A percentile compares a stretch with the other conserved stretches of the same genome.
phyloP scores from a whole-genome alignment of 345 rosid species.

The Hirschfeldia incana region DNA sequence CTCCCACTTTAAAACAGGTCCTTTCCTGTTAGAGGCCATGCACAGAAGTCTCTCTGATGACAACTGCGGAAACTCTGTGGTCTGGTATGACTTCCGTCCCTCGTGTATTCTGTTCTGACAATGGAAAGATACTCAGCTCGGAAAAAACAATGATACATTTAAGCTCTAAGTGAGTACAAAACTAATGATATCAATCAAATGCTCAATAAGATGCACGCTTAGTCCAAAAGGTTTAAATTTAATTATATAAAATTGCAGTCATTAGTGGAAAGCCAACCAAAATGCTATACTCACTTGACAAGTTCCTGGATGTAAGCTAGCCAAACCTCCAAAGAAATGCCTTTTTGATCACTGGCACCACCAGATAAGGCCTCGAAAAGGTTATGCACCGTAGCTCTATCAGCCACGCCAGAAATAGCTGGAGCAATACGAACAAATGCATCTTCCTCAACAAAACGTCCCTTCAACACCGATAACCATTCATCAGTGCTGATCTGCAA shows the following conservation, averaged over 20 bases:
- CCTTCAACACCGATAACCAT: constrained; percentile 50
- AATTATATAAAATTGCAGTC: background rate
- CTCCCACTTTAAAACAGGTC: constrained; percentile 93
- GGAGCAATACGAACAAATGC: constrained; percentile 93
- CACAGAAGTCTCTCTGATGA: constrained; percentile 74
- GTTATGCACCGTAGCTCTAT: constrained; percentile 77
- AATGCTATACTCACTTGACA: constrained; percentile 69
- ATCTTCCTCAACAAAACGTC: constrained; percentile 67
- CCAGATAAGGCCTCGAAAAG: constrained; percentile 77
- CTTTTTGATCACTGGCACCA: constrained; percentile 48
- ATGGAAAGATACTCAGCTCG: constrained; percentile 41
- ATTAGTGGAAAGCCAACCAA: constrained; percentile 3
- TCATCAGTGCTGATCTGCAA: constrained; percentile 26
- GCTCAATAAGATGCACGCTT: background rate
- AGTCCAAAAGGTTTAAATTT: constrained; percentile 9
- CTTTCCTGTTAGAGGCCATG: constrained; percentile 77
- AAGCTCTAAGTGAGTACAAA: constrained; percentile 11
- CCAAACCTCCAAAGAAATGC: constrained; percentile 80
- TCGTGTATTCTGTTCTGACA: constrained; percentile 79
- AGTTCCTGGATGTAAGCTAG: constrained; percentile 77
- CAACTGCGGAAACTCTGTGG: constrained; percentile 49
- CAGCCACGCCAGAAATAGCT: constrained; percentile 88
- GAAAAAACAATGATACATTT: too few relatives aligned
- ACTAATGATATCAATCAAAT: background rate
- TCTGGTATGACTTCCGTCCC: constrained; percentile 68